These are phyloP conservation scores for Epichloe scottii DNA, from an alignment of 2,329 filamentous ascomycete genomes.

Conservation along the genomic window DNA sequence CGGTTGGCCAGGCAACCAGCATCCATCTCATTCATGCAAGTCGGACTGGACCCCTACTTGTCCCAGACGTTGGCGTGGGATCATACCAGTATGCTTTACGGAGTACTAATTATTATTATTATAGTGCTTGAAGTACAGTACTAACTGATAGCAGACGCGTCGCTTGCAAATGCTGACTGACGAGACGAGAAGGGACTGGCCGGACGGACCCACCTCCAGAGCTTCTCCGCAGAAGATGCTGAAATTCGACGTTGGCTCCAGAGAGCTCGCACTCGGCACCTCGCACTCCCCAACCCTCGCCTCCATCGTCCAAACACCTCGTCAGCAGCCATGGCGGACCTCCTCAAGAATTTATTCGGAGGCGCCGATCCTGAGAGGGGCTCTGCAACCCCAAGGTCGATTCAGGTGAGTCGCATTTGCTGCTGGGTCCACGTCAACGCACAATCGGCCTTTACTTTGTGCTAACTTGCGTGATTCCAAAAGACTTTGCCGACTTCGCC, in stretches of 20 bases:
- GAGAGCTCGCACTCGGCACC: conserved; percentile 1
- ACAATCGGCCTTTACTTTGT: neutral
- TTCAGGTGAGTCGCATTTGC: conserved; percentile 40
- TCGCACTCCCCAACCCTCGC: conserved; percentile 7
- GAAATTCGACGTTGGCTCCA: conserved; percentile 10
- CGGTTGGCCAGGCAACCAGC: conserved; percentile 8
- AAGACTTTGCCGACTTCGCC: conserved; percentile 92
- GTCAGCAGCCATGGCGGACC: conserved; percentile 37
- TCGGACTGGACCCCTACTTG: too few relatives aligned
- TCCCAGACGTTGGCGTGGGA: too few relatives aligned
- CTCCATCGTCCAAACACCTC: conserved; percentile 4
- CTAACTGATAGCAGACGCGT: too few relatives aligned
- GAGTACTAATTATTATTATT: too few relatives aligned
- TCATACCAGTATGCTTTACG: too few relatives aligned
- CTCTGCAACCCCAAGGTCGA: conserved; percentile 37
- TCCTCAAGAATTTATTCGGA: conserved; percentile 58
- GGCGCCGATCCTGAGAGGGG: conserved; percentile 43
- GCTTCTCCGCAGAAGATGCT: neutral
- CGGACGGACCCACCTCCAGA: neutral
- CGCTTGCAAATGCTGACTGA: too few relatives aligned
- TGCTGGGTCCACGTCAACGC: neutral
- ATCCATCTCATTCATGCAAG: neutral
- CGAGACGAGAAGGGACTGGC: too few relatives aligned
- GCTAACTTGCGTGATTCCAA: neutral
- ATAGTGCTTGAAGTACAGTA: too few relatives aligned